Evolutionary conservation across 1,284 basidiomycete species (phyloP).

Genomic region (Waitea zeae): DNA sequence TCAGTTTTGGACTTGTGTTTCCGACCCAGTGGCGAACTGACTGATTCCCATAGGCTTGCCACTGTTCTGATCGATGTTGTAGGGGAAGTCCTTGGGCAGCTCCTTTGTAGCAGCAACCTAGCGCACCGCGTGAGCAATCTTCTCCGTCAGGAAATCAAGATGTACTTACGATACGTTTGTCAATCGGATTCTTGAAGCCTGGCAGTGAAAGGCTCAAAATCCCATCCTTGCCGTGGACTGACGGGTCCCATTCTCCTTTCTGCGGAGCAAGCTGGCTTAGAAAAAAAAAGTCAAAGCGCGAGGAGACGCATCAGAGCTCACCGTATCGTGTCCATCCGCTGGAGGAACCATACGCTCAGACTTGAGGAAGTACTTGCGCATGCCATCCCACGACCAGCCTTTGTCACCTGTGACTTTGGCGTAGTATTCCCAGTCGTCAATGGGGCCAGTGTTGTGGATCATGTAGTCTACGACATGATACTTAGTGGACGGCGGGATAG

Average conservation of each 20-base stretch:
- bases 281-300: not conserved
- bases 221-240: not conserved
- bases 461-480: conserved; percentile 17
- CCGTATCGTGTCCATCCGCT: not conserved
- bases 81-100: conserved; percentile 12
- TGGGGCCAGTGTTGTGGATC: conserved; percentile 21
- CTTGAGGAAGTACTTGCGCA: not conserved
- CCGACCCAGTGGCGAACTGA: conserved; percentile 5
- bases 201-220: not conserved
- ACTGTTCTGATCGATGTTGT: conserved; percentile 17
- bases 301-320: not conserved
- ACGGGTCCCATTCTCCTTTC: not conserved
- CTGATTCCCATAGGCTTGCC: conserved; percentile 16
- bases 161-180: conserved; percentile 10
- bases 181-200: conserved; percentile 11
- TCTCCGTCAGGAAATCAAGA: too few species aligned
- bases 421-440: conserved; percentile 21
- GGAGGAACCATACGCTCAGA: not conserved
- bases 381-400: not conserved
- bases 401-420: conserved; percentile 19
- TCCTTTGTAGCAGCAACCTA: too few species aligned
- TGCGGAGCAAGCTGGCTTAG: not conserved
- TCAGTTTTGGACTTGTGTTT: not conserved
- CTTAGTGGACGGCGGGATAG: not conserved
- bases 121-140: too few species aligned